Conservation (phyloP, 2,329 filamentous ascomycete species). For the Colletotrichum tamarilloi region DNA sequence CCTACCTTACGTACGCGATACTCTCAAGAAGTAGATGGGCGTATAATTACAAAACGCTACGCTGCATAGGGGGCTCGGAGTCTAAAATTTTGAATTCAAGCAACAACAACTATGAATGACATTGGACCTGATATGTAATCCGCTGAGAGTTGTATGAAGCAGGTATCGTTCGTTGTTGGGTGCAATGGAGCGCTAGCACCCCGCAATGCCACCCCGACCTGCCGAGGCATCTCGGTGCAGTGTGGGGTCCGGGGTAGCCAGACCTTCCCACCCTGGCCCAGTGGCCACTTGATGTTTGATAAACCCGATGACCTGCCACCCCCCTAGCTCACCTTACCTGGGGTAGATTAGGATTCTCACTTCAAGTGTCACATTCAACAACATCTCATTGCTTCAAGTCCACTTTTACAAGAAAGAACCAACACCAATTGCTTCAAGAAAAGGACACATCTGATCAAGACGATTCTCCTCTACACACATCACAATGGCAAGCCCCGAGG, state of each 20-base stretch:
- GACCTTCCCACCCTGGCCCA: not conserved
- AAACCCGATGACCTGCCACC: not conserved
- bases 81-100: not conserved
- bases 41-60: not conserved
- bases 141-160: not conserved
- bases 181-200: constrained; percentile 12
- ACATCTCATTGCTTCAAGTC: no score
- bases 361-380: not conserved
- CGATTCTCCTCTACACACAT: not conserved
- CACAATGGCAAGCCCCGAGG: constrained; percentile 25
- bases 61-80: not conserved
- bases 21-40: not conserved
- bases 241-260: constrained; percentile 34
- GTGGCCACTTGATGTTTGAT: not conserved
- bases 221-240: constrained; percentile 34
- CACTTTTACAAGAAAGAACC: no score
- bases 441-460: not conserved
- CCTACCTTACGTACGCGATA: constrained; percentile 16
- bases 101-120: not conserved
- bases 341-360: no score
- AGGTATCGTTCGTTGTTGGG: no score
- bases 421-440: not conserved
- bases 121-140: not conserved
- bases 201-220: constrained; percentile 28
- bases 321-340: not conserved